These are phyloP conservation scores for Penicillium crystallinum DNA, from an alignment of 495 filamentous ascomycete species.

Conservation along the genomic window DNA sequence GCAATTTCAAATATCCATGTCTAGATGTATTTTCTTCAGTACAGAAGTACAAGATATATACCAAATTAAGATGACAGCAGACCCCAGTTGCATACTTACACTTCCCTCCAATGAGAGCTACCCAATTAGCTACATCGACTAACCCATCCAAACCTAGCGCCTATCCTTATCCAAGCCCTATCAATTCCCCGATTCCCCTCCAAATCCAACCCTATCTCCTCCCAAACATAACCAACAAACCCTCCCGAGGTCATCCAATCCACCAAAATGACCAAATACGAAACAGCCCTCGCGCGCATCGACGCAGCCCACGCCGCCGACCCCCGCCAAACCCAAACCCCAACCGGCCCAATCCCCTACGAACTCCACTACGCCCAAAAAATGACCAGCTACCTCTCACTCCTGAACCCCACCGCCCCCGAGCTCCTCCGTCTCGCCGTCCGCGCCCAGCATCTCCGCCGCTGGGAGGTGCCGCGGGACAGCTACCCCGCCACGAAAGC, in stretches of 20 bases:
- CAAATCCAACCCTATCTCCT: neutral
- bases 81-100: neutral
- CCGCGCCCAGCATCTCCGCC: conserved; percentile 74
- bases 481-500: conserved; percentile 62
- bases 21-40: too few relatives aligned
- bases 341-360: conserved; percentile 46
- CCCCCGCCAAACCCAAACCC: conserved; percentile 42
- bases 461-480: conserved; percentile 72
- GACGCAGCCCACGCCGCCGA: conserved; percentile 69
- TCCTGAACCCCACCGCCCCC: conserved; percentile 51
- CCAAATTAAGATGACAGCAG: too few relatives aligned
- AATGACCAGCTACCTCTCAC: conserved; percentile 65
- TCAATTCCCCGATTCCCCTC: neutral
- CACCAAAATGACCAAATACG: conserved; percentile 27
- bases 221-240: too few relatives aligned
- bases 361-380: conserved; percentile 75
- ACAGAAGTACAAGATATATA: too few relatives aligned
- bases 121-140: neutral
- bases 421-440: conserved; percentile 65
- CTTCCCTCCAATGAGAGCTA: neutral
- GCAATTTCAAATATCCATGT: neutral
- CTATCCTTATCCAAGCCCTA: neutral
- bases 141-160: neutral
- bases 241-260: too few relatives aligned
- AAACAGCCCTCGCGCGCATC: conserved; percentile 55